These are phyloP conservation scores for Xylaria palmicola DNA, from an alignment of 495 filamentous ascomycete genomes.

Conservation along the genomic window DNA sequence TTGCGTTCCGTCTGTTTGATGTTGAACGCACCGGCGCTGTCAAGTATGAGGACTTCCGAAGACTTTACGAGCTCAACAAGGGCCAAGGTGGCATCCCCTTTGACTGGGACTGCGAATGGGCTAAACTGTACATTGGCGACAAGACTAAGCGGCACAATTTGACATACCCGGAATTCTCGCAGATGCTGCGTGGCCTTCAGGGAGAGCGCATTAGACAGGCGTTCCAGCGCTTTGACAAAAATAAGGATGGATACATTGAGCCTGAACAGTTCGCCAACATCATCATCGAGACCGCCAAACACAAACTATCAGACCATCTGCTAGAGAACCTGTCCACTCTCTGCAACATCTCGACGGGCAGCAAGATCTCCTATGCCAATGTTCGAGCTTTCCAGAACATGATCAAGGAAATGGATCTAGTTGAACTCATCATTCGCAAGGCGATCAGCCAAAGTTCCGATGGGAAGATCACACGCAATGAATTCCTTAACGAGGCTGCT, in stretches of 20 bases:
- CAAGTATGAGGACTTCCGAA: slow-evolving; percentile 81
- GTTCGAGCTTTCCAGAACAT: slow-evolving; percentile 97
- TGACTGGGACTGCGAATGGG: slow-evolving; percentile 97
- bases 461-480: slow-evolving; percentile 87
- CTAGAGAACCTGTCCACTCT: slow-evolving; percentile 90
- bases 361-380: slow-evolving; percentile 95
- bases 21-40: slow-evolving; percentile 75
- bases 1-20: slow-evolving; percentile 95
- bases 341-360: slow-evolving; percentile 90
- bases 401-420: slow-evolving; percentile 94
- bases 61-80: slow-evolving; percentile 80
- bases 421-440: slow-evolving; percentile 85
- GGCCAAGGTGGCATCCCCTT: slow-evolving; percentile 80
- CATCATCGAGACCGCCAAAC: slow-evolving; percentile 86
- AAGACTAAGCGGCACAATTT: slow-evolving; percentile 81
- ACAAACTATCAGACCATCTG: slow-evolving; percentile 96
- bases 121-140: slow-evolving; percentile 86
- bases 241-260: slow-evolving; percentile 95
- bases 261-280: slow-evolving; percentile 95
- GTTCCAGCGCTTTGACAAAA: slow-evolving; percentile 87
- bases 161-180: slow-evolving; percentile 95
- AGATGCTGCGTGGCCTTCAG: slow-evolving; percentile 95
- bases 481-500: slow-evolving; percentile 94
- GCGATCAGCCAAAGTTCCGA: slow-evolving; percentile 81
- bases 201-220: slow-evolving; percentile 94